Conservation (phyloP, 202 grass and related monocot genomes). For the Schoenoplectus tabernaemontani region DNA sequence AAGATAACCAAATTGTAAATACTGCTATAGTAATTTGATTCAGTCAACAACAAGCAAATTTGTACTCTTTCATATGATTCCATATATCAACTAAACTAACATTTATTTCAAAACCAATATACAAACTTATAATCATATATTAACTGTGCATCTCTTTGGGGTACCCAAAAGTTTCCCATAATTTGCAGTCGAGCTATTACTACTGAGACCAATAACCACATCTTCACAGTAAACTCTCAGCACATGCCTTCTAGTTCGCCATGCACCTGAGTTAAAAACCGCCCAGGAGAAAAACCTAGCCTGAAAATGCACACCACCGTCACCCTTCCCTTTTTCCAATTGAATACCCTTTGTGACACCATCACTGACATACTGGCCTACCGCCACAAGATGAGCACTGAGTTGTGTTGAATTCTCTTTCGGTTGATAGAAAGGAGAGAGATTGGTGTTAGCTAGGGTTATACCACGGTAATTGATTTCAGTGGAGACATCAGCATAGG, state of each 20-base stretch:
- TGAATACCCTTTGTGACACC: constrained; percentile 40
- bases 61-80: neutral
- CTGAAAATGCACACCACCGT: constrained; percentile 45
- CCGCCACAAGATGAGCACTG: constrained; percentile 39
- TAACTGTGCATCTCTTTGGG: constrained; percentile 36
- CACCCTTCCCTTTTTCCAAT: constrained; percentile 11
- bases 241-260: constrained; percentile 59
- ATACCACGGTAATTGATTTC: constrained; percentile 27
- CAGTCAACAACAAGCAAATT: neutral
- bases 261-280: constrained; percentile 55
- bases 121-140: constrained; percentile 45
- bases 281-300: constrained; percentile 47
- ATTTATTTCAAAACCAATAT: constrained; percentile 14
- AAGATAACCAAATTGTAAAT: neutral
- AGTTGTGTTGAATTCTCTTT: constrained; percentile 40
- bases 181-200: constrained; percentile 32
- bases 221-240: constrained; percentile 57
- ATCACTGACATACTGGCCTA: constrained; percentile 40
- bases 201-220: constrained; percentile 37
- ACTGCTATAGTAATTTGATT: neutral
- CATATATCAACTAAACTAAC: constrained; percentile 20
- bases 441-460: constrained; percentile 39
- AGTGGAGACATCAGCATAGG: constrained; percentile 53
- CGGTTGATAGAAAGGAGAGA: constrained; percentile 49
- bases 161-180: constrained; percentile 35